Percentiles rank a stretch among this genome's conserved stretches.
Conservation (phyloP, 2,329 filamentous ascomycete genomes). For the Elsinoe necatrix region DNA sequence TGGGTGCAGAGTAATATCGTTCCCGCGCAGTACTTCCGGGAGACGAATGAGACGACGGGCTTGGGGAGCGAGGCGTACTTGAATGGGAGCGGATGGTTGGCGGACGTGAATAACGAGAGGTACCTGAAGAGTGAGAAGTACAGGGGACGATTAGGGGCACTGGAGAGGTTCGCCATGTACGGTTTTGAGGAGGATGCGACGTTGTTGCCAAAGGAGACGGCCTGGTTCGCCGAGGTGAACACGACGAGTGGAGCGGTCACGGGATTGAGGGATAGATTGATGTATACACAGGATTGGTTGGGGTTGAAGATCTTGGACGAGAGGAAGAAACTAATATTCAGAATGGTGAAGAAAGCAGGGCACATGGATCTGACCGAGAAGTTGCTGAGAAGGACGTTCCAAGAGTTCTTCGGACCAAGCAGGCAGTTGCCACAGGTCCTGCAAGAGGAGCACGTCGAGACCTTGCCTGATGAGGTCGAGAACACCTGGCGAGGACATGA, state of each 20-base stretch:
- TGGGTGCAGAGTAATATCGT: constrained; percentile 75
- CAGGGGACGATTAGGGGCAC: constrained; percentile 55
- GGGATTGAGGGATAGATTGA: constrained; percentile 55
- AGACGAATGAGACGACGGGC: constrained; percentile 52
- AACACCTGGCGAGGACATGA: not conserved
- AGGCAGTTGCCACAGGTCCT: constrained; percentile 20
- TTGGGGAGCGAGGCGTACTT: constrained; percentile 56
- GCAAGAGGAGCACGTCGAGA: not conserved
- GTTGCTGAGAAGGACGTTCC: constrained; percentile 57
- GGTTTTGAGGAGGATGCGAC: constrained; percentile 80
- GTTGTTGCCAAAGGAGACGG: constrained; percentile 80
- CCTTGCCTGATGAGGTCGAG: not conserved
- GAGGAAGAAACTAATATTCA: constrained; percentile 69
- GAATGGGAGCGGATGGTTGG: constrained; percentile 74
- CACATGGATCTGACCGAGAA: constrained; percentile 75
- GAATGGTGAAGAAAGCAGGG: constrained; percentile 55
- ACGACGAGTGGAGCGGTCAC: constrained; percentile 53
- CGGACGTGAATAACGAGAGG: constrained; percentile 94
- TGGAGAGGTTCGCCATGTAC: constrained; percentile 81
- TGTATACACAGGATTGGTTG: constrained; percentile 92
- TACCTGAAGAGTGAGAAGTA: constrained; percentile 64
- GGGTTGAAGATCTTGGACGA: constrained; percentile 72
- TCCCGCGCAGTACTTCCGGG: constrained; percentile 90
- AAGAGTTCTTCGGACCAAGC: constrained; percentile 53
- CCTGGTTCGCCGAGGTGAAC: constrained; percentile 87